Evolutionary conservation across 2,329 filamentous ascomycete species (phyloP).

Genomic region (Alternaria hordeiaustralica): DNA sequence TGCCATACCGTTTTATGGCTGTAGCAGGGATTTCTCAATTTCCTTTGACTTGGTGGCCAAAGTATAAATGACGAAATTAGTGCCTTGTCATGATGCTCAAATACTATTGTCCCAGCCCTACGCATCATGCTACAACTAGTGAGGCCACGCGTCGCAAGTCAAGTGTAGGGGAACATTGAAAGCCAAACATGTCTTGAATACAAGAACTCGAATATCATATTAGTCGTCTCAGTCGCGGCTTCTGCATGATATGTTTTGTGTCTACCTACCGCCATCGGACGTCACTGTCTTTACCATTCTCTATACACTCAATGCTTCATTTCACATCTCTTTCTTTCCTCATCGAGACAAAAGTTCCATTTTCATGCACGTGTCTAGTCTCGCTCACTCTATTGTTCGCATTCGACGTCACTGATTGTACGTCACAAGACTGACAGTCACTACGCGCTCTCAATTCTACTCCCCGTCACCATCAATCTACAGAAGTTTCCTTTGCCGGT

Average conservation of each 20-base stretch:
- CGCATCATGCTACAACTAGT: too few species aligned
- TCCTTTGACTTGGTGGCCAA: too few species aligned
- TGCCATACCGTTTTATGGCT: too few species aligned
- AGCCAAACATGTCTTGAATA: too few species aligned
- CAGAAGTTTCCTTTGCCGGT: background rate
- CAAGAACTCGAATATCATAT: too few species aligned
- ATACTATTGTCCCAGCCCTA: too few species aligned
- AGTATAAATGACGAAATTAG: too few species aligned
- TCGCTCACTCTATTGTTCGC: background rate
- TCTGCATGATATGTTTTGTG: background rate
- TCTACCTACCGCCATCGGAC: background rate
- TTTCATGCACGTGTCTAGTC: background rate
- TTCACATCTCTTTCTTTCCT: background rate
- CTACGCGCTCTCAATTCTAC: background rate
- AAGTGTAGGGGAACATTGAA: too few species aligned
- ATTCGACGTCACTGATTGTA: background rate
- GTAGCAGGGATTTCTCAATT: too few species aligned
- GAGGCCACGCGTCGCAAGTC: too few species aligned
- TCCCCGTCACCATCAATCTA: background rate
- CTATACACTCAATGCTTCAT: background rate
- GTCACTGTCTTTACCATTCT: background rate
- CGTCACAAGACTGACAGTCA: background rate
- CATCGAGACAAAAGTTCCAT: background rate
- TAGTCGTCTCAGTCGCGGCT: background rate
- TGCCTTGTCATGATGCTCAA: too few species aligned